Base-by-base conservation (phyloP, 1,284 basidiomycete species). In the Ceratobasidium sp. region DNA sequence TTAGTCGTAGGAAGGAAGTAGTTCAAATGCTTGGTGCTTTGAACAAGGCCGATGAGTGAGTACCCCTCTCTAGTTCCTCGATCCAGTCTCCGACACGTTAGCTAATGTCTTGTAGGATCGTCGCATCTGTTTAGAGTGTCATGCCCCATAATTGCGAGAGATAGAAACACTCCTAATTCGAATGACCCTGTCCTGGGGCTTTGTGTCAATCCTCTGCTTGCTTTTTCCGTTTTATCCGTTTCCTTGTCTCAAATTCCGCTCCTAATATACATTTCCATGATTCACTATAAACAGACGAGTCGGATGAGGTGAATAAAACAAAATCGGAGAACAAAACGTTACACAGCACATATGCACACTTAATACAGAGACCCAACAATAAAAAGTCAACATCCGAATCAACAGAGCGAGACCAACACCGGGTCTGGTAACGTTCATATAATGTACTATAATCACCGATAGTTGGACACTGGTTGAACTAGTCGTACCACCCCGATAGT, bases 1-100 rank as follows among this genome's bases (percentile, higher is more conserved):
- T 96, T 54, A 91, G 86, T 83, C 87, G 95, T 82, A 89, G 95
- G 84, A 95, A 95, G 86, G 96, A 98, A 85, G 93, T 95, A 79
- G 88, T 94, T 78, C 88, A 90, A 81, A 97, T 97, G 95, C 90
- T 97, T 65, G 87, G 90, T 64, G 96, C 95, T 39, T 87, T 97
- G 78, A 96, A 95, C 84, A 94, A 96, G 87, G 95, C 95, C 11
- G 96, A 97, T 84, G 94, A 96, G 90, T 94, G 83, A 80, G 93
- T 90, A 0, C 56, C n/a, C 35, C 6, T 37, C 20, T 58, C 51
- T 33, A 37, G 39, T 60, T 35, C 31, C 42, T 33, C 28, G 15
- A 15, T 39, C 37, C 68, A 10, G 8, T 51, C 23, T 15, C 69
- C 71, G 31, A 73, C 63, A 51, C 23, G 45, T 6, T 15, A n/a